These are phyloP conservation scores for Cutaneotrichosporon sp. DNA, from an alignment of 1,284 basidiomycete species.

Conservation along the genomic window DNA sequence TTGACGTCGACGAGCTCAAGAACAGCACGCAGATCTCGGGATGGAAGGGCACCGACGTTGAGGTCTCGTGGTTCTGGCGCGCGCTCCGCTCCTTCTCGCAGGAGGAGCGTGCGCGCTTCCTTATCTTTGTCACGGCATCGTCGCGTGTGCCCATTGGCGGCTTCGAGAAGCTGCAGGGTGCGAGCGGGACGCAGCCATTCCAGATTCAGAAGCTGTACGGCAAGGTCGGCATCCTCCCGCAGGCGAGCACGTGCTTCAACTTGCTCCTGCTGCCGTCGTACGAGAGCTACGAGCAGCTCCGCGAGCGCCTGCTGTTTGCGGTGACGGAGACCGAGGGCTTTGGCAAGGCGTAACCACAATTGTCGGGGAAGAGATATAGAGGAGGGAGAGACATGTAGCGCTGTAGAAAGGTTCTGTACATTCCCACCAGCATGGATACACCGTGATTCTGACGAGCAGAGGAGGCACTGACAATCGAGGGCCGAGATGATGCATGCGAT, in stretches of 20 bases:
- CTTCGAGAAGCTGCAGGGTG: conserved; percentile 89
- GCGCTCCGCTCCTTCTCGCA: conserved; percentile 96
- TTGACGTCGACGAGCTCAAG: conserved; percentile 98
- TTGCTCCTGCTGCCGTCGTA: conserved; percentile 80
- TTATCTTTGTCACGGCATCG: conserved; percentile 93
- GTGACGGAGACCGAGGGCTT: conserved; percentile 95
- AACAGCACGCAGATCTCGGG: conserved; percentile 63
- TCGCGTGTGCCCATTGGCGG: conserved; percentile 93
- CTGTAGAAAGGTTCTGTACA: conserved; percentile 5
- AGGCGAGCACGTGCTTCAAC: conserved; percentile 55
- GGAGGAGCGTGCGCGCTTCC: conserved; percentile 91
- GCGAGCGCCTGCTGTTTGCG: conserved; percentile 80
- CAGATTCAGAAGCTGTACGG: conserved; percentile 81
- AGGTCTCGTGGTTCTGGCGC: conserved; percentile 99
- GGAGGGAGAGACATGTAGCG: background rate
- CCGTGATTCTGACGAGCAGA: background rate
- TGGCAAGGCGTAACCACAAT: conserved; percentile 59
- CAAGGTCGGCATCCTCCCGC: conserved; percentile 51
- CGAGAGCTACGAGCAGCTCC: conserved; percentile 89
- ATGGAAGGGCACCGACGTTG: conserved; percentile 68
- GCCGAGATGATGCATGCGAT: background rate
- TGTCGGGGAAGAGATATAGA: background rate
- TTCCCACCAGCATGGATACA: conserved; percentile 10
- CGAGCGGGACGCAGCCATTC: conserved; percentile 92
- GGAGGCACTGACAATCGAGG: background rate